Base-by-base conservation (phyloP, 768 basidiomycete species). In the Chlorophyllum brunneum region DNA sequence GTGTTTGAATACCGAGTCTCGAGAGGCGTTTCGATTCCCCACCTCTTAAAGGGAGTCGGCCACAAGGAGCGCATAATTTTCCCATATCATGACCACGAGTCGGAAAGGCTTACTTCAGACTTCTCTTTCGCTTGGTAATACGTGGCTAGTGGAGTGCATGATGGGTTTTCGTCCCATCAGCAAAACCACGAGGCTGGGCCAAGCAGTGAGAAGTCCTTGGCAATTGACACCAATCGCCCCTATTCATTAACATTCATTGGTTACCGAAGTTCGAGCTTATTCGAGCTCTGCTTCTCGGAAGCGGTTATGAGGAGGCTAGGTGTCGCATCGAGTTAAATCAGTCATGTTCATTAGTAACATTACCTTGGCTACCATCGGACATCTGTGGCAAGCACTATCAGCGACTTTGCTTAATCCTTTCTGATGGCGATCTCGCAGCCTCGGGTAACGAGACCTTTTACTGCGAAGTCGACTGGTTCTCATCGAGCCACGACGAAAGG, bases 361-460 rank as follows among this genome's bases (percentile, higher is more conserved):
- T 50, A 7, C 38, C 38, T 50, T 30, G 38, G 30, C 39, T 39
- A 29, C 24, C 37, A 2, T 6, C 27, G 5, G 23, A 30, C 16
- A 23, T 20, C n/a, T 22, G 30, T 20, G 18, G 20, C 26, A 39
- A 33, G 16, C n/a, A 40, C 27, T 23, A 34, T 16, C 36, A 23
- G 24, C 22, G 33, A 22, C 20, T 42, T 26, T 8, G 20, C 44
- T 16, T 16, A 13, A 13, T 18, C 26, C 24, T 5, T 29, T 31
- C 24, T 49, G 27, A 39, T 49, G 18, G 26, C 15, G 22, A n/a
- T 27, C 26, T 30, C 29, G 48, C 18, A 50, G 48, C 40, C 38
- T 33, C 48, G 48, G 41, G 48, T 50, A 50, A n/a, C n/a, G 27
- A 13, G n/a, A 24, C 20, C 23, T n/a, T 33, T 22, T 30, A 7